These are phyloP conservation scores for Solanum piurae DNA, from an alignment of 257 asterid species.

Conservation along the genomic window DNA sequence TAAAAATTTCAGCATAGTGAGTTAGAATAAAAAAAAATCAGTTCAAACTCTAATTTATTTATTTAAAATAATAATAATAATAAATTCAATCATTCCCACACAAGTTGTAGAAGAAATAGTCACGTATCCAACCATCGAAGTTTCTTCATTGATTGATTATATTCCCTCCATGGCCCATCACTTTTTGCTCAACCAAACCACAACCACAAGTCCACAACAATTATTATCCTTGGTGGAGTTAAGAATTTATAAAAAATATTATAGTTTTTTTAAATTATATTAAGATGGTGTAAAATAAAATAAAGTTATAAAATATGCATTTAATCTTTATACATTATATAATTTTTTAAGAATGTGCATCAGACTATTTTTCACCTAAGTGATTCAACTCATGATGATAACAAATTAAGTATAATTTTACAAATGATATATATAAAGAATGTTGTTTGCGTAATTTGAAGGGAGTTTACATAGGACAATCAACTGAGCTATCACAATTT, in stretches of 20 bases:
- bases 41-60: not conserved
- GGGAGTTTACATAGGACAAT: no score
- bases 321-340: no score
- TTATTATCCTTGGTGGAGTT: not conserved
- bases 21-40: not conserved
- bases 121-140: not conserved
- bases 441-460: no score
- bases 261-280: no score
- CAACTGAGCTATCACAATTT: not conserved
- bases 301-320: no score
- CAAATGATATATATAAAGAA: not conserved
- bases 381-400: not conserved
- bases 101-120: not conserved
- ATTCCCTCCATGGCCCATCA: not conserved
- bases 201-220: not conserved
- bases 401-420: no score
- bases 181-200: not conserved
- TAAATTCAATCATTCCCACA: not conserved
- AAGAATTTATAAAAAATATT: no score
- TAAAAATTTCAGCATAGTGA: not conserved
- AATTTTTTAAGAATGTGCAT: not conserved
- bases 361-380: fast-evolving
- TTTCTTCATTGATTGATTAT: not conserved
- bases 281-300: fast-evolving
- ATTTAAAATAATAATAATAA: no score